Base-by-base conservation (phyloP, 1,139 yeast genomes). In the Blastobotrys buckinghamii region DNA sequence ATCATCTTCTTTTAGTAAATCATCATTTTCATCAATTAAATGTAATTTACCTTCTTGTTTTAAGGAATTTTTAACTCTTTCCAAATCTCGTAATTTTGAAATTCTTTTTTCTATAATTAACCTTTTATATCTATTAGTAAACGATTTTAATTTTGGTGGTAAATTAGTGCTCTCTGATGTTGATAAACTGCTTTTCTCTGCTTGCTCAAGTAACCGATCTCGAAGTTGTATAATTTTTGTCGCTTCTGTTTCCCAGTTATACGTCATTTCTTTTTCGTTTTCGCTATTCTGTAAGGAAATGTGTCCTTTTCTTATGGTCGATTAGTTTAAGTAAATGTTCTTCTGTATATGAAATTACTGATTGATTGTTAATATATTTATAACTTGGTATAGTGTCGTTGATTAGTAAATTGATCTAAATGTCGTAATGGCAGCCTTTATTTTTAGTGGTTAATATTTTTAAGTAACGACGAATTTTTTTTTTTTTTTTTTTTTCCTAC, bases 171-270 rank as follows among this genome's bases (percentile, higher is more conserved):
- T 48, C 34, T 54, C 52, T 10, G 45, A 46, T 17, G 39, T 48
- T 26, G 53, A 39, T 20, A 55, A 46, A 10, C 49, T 42, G 15
- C 55, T 44, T 6, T 48, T 49, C 15, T 51, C 55, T 1, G 60
- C 59, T 20, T 55, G 50, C 33, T 53, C 49, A 8, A 60, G 42
- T 6, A 60, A 48, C 22, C 41, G 43, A 42, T 60, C 59, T 13
- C 63, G 52, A 15, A 60, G 52, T 16, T 47, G 47, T 1, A 59
- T 51, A 29, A 60, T 49, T 45, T 58, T 60, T n/a, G 40, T 44
- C 8, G 56, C 56, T 43, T 59, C 59, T 8, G 16, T 8, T 13
- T 44, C 24, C 22, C 17, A 38, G 33, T 44, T 39, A 26, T 42
- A 42, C 7, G 15, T 30, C 12, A 12, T 9, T 19, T 16, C 2